Base-by-base conservation (phyloP, 2,329 filamentous ascomycete species). In the Thelonectria discophora region DNA sequence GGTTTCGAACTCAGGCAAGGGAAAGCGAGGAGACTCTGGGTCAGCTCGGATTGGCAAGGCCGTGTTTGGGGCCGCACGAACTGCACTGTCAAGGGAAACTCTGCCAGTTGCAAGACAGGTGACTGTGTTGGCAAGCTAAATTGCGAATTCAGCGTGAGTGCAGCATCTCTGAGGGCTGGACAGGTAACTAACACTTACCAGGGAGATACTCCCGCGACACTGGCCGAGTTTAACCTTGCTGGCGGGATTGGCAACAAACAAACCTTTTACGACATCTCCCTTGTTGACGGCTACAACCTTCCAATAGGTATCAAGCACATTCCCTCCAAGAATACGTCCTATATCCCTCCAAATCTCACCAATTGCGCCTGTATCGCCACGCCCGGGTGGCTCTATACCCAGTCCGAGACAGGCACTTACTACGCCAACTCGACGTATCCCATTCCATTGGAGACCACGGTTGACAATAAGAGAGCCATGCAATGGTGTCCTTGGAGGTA, bases 211-310 rank as follows among this genome's bases (percentile, higher is more conserved):
- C 92, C 92, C 11, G 88, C 88, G 13, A 94, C 91, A 1, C 84
- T 96, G 12, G 91, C 90, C 40, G 92, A 96, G 73, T 94, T 95
- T 77, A 93, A 90, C 56, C 83, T 94, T 15, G 84, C 87, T 51
- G 90, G 89, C 27, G 88, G 89, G 30, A 78, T 83, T 45, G 80
- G 81, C 20, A 79, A 80, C 50, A 77, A 73, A 60, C 89, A 93
- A 72, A 90, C 88, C 10, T 95, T 92, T 75, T 94, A 94, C 78
- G 92, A 95, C 75, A 91, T 95, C 65, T 93, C 90, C 42, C 82
- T 94, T 3, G 92, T 95, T 20, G 92, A 95, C 73, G 92, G 92
- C 50, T 94, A 94, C 82, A 94, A 94, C 73, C 77, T 94, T 1
- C 90, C 90, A 2, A 74, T 94, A 64, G 89, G 86, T 30, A 86